A percentile compares a stretch with the other conserved stretches of the same genome.
Evolutionary conservation across 805 yeast genomes (phyloP).

Genomic region (Starmerella stigmatis): DNA sequence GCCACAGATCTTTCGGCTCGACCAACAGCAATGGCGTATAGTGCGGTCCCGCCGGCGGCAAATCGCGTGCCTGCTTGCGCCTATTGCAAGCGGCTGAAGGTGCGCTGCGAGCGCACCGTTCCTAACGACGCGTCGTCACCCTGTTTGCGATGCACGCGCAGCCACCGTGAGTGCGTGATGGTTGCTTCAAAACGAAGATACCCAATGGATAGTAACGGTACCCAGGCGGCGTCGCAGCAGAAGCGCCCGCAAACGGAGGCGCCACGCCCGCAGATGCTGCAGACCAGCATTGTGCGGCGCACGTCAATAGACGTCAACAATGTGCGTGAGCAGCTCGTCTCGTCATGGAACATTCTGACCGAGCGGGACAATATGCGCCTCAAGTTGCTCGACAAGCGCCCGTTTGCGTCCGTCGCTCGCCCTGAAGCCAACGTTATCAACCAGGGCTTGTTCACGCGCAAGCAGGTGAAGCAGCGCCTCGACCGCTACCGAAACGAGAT

Average conservation of each 20-base stretch:
- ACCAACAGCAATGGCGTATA: background rate
- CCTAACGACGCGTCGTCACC: conserved; percentile 48
- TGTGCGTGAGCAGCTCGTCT: conserved; percentile 23
- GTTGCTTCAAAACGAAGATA: conserved; percentile 2
- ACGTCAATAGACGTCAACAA: conserved; percentile 5
- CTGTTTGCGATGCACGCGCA: conserved; percentile 62
- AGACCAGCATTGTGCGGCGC: conserved; percentile 3
- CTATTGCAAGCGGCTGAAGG: conserved; percentile 68
- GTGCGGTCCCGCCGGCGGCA: background rate
- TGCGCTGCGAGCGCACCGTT: conserved; percentile 69
- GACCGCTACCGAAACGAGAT: conserved; percentile 40
- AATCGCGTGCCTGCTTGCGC: conserved; percentile 29
- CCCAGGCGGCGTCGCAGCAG: background rate
- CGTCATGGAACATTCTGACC: conserved; percentile 23
- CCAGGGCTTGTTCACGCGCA: conserved; percentile 45
- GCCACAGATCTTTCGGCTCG: background rate
- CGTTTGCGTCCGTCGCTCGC: conserved; percentile 16
- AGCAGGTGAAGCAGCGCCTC: conserved; percentile 50
- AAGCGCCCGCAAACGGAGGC: background rate
- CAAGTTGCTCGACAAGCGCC: conserved; percentile 32
- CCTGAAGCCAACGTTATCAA: conserved; percentile 36
- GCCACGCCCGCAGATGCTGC: too few species aligned
- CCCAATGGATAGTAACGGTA: background rate
- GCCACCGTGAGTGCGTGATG: conserved; percentile 48
- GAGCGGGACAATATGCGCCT: conserved; percentile 44